These are phyloP conservation scores for Gossypium rotundifolium DNA, from an alignment of 345 rosid species.

Conservation along the genomic window DNA sequence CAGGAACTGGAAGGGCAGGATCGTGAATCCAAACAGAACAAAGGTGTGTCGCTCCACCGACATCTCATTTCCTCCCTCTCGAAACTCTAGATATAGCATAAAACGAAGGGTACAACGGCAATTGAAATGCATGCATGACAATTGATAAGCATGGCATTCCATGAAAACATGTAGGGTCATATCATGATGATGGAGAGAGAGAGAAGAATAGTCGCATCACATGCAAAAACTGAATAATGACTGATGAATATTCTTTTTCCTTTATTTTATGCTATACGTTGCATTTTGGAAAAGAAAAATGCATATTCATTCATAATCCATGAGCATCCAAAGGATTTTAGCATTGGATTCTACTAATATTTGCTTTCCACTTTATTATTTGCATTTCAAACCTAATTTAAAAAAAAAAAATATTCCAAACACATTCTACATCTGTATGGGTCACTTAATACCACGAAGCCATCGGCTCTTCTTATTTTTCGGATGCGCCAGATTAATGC, in stretches of 20 bases:
- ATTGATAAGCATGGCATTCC: not conserved
- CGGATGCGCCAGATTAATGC: no score
- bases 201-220: slow-evolving; percentile 5
- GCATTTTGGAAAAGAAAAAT: not conserved
- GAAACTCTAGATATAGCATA: not conserved
- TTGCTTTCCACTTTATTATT: slow-evolving; percentile 5
- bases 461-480: no score
- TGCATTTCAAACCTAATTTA: not conserved
- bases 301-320: not conserved
- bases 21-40: not conserved
- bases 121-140: slow-evolving; percentile 14
- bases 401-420: not conserved
- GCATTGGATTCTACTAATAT: slow-evolving; percentile 6
- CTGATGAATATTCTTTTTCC: slow-evolving; percentile 3
- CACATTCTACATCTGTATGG: not conserved
- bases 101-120: slow-evolving; percentile 1
- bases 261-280: not conserved
- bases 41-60: not conserved
- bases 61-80: not conserved
- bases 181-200: not conserved
- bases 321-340: not conserved
- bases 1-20: not conserved
- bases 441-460: not conserved
- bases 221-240: not conserved
- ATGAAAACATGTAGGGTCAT: slow-evolving; percentile 12